These are phyloP conservation scores for Leucosporidium scottii DNA, from an alignment of 768 basidiomycete genomes.

Conservation along the genomic window DNA sequence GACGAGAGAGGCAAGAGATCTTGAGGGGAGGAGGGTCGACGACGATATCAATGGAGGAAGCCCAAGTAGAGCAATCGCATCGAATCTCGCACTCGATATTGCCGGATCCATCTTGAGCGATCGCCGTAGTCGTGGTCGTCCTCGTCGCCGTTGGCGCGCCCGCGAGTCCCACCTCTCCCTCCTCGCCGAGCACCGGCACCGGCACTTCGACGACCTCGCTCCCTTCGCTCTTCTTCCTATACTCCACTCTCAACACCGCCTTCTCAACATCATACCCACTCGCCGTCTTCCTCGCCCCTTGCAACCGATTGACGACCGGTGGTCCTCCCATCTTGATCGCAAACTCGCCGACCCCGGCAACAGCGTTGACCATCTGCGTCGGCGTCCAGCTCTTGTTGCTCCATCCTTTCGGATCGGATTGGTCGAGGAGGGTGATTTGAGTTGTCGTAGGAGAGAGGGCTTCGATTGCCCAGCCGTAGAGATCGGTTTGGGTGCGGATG, in stretches of 20 bases:
- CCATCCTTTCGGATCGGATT: constrained; percentile 97
- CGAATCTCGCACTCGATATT: constrained; percentile 34
- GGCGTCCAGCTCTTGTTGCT: constrained; percentile 89
- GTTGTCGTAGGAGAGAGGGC: constrained; percentile 90
- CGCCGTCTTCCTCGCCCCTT: constrained; percentile 58
- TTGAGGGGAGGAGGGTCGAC: constrained; percentile 85
- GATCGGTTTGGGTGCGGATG: constrained; percentile 89
- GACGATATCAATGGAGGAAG: constrained; percentile 70
- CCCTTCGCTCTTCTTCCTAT: constrained; percentile 44
- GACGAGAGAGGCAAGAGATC: constrained; percentile 74
- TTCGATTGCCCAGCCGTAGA: constrained; percentile 99
- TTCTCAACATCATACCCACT: constrained; percentile 83
- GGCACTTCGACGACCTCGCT: background rate
- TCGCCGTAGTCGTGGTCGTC: constrained; percentile 37
- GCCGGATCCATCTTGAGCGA: constrained; percentile 34
- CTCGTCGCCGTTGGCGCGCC: background rate
- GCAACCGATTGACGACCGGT: constrained; percentile 77
- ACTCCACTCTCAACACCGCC: constrained; percentile 71
- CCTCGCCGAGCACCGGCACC: background rate
- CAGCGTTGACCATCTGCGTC: constrained; percentile 77
- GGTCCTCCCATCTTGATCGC: constrained; percentile 93
- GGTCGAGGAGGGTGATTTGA: constrained; percentile 83
- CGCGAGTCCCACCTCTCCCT: background rate
- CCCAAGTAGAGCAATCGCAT: constrained; percentile 42
- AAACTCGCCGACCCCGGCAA: constrained; percentile 91